Base-by-base conservation (phyloP, 225 moss, liverwort and hornwort species). In the Sphagnum contortum region DNA sequence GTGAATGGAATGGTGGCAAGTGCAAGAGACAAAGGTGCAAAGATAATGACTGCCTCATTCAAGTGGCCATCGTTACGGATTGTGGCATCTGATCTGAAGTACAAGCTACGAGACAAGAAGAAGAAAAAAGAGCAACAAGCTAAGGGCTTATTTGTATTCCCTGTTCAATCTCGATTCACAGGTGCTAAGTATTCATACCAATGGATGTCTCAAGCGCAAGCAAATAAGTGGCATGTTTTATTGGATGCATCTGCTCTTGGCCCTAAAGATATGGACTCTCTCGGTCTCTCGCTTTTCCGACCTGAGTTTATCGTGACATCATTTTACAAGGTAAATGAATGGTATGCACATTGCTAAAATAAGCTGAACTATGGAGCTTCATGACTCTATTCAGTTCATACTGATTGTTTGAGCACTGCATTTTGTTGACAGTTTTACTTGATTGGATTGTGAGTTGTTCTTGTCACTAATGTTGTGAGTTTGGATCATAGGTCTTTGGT, bases 191-290 rank as follows among this genome's bases (percentile, higher is more conserved):
- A 96, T 59, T 96, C 92, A 10, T 96, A 73, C 63, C 90, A 92
- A 50, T 96, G 96, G 96, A 96, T 96, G 90, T 88, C 96, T 58
- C 88, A 89, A 73, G 96, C 96, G 47, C 96, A 96, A 71, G 88
- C 90, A 55, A 90, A 90, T 72, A 92, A 82, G 59, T 96, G 96
- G 96, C 96, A 96, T 51, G 96, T 96, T 62, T 54, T 96, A 45
- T 82, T 96, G 50, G 96, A 96, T 72, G 92, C 90, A 45, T 92
- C 96, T 46, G 92, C 92, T 10, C 64, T 96, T 52, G 96, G 92
- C 5, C 96, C 96, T 10, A 96, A 96, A 73, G 96, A 96, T 72
- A 92, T 96, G 96, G 92, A 90, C 77, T 92, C 96, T 13, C 84
- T 96, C 50, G 96, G 92, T 4, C 82, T 96, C 29, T 92, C 96